Percentiles rank a stretch among this genome's conserved stretches.
Conservation (phyloP, 2,329 filamentous ascomycete genomes). For the Pseudocercospora crystallina region DNA sequence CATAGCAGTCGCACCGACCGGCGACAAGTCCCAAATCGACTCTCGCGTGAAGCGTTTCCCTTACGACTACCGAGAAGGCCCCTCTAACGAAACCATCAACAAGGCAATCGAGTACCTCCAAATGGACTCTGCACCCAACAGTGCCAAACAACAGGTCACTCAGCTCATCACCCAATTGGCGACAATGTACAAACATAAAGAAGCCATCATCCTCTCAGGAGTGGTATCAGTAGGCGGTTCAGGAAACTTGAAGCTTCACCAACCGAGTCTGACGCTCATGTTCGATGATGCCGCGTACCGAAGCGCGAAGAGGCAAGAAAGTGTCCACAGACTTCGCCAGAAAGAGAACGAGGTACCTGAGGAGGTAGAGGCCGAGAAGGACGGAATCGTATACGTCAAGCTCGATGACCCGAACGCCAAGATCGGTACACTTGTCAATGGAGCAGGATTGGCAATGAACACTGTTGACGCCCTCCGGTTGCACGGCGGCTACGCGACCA, state of each 20-base stretch:
- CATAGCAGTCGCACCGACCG: conserved; percentile 60
- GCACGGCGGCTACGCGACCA: conserved; percentile 68
- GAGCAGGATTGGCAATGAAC: conserved; percentile 87
- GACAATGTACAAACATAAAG: conserved; percentile 61
- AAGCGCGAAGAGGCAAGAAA: conserved; percentile 60
- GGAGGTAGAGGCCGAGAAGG: conserved; percentile 63
- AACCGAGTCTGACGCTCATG: conserved; percentile 58
- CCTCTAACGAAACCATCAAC: conserved; percentile 40
- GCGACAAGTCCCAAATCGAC: conserved; percentile 44
- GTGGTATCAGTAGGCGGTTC: conserved; percentile 45
- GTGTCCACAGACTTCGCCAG: conserved; percentile 60
- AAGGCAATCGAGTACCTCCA: conserved; percentile 53
- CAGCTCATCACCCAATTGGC: conserved; percentile 56
- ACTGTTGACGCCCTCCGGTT: conserved; percentile 76
- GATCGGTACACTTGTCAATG: conserved; percentile 84
- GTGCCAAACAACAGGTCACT: conserved; percentile 43
- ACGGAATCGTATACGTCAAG: conserved; percentile 78
- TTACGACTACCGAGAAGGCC: conserved; percentile 58
- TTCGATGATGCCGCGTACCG: conserved; percentile 71
- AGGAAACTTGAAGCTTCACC: conserved; percentile 43
- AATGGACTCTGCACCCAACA: conserved; percentile 48
- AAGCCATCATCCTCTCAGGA: conserved; percentile 63
- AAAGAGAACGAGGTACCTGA: conserved; percentile 52
- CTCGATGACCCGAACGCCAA: conserved; percentile 55
- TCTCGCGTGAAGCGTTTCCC: conserved; percentile 56